phyloP scores from a whole-genome alignment of 345 rosid species.

The Bruguiera gymnorhiza region DNA sequence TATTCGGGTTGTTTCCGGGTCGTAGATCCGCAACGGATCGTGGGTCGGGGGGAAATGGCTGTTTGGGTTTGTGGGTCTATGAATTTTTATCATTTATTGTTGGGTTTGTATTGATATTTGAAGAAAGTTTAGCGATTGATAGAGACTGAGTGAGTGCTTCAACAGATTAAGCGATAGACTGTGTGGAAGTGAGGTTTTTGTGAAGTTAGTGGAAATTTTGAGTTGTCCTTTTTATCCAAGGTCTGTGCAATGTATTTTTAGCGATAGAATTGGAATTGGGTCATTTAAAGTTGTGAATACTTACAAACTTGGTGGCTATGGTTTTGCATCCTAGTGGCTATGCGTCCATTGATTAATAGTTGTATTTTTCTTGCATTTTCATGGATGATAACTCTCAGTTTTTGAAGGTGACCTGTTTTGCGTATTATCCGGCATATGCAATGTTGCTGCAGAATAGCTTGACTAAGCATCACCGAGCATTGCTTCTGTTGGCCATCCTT shows the following conservation, averaged over 20 bases:
- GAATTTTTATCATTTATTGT: slow-evolving; percentile 13
- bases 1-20: slow-evolving; percentile 38
- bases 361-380: background rate
- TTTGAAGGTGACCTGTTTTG: background rate
- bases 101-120: slow-evolving; percentile 17
- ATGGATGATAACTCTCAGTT: background rate
- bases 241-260: slow-evolving; percentile 8
- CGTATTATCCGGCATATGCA: background rate
- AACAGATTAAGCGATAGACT: background rate
- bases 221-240: background rate
- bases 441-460: background rate
- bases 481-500: background rate
- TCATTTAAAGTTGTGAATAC: background rate
- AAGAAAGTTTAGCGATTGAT: background rate
- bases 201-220: slow-evolving; percentile 12
- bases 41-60: slow-evolving; percentile 14
- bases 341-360: background rate
- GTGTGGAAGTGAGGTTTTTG: slow-evolving; percentile 21
- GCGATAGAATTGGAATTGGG: slow-evolving; percentile 12
- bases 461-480: too few species aligned
- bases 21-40: slow-evolving; percentile 61
- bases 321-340: slow-evolving; percentile 19
- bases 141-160: background rate
- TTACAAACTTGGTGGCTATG: slow-evolving; percentile 1
- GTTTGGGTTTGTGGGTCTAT: slow-evolving; percentile 35